Evolutionary conservation across 73 alveolate genomes (phyloP).

Genomic region (Paramecium tetraurelia): DNA sequence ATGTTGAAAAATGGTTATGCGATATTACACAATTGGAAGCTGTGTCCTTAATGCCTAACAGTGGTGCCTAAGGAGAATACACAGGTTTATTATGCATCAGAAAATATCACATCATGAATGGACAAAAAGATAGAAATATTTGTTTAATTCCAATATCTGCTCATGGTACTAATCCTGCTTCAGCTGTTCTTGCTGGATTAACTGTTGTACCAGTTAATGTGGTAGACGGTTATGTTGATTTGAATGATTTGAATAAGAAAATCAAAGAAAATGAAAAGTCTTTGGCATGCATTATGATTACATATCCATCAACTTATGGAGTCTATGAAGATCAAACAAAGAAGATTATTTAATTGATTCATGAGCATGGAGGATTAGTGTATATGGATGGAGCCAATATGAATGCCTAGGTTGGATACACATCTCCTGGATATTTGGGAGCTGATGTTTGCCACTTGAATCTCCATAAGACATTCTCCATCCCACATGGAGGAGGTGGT

Average conservation of each 20-base stretch:
- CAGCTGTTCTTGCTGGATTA: slow-evolving; percentile 84
- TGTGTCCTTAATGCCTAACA: slow-evolving; percentile 84
- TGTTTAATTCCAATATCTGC: slow-evolving; percentile 94
- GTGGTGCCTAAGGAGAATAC: slow-evolving; percentile 94
- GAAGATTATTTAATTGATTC: slow-evolving; percentile 73
- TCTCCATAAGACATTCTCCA: slow-evolving; percentile 75
- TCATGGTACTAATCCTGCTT: slow-evolving; percentile 97
- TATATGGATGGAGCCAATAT: slow-evolving; percentile 98
- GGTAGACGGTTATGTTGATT: slow-evolving; percentile 51
- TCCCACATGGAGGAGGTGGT: slow-evolving; percentile 99
- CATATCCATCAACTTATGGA: slow-evolving; percentile 96
- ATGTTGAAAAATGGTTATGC: slow-evolving; percentile 66
- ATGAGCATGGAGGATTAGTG: slow-evolving; percentile 84
- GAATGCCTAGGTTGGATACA: slow-evolving; percentile 90
- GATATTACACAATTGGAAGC: slow-evolving; percentile 85
- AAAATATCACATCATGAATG: slow-evolving; percentile 77
- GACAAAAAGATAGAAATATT: slow-evolving; percentile 78
- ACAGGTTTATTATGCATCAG: slow-evolving; percentile 90
- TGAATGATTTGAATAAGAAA: slow-evolving; percentile 65
- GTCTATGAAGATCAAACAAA: slow-evolving; percentile 83
- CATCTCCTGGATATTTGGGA: slow-evolving; percentile 93
- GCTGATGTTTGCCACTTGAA: slow-evolving; percentile 90
- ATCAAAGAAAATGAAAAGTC: slow-evolving; percentile 77
- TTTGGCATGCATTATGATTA: slow-evolving; percentile 84
- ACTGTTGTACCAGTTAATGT: slow-evolving; percentile 71